phyloP scores from a whole-genome alignment of 257 asterid genomes.

The Solanum habrochaites region DNA sequence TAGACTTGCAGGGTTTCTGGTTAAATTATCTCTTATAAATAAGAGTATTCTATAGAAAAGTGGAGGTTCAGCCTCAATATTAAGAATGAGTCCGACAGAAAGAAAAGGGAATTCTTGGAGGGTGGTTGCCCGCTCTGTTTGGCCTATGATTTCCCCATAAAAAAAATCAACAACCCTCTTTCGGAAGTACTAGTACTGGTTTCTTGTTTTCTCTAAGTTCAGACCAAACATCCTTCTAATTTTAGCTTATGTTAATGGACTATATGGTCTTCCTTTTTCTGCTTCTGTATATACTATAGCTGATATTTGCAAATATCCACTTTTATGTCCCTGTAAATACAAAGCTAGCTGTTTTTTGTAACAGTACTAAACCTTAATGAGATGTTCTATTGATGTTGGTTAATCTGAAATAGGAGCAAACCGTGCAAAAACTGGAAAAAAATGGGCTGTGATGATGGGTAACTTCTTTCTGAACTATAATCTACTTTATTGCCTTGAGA shows the following conservation, averaged over 20 bases:
- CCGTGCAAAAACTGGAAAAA: neutral
- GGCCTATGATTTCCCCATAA: neutral
- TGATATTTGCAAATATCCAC: neutral
- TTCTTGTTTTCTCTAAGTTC: neutral
- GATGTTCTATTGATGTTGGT: neutral
- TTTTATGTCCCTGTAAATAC: neutral
- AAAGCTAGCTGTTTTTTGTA: neutral
- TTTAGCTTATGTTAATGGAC: neutral
- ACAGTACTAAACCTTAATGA: neutral
- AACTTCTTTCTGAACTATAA: neutral
- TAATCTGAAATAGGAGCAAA: neutral
- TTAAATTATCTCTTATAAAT: neutral
- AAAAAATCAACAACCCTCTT: neutral
- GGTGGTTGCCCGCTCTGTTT: neutral
- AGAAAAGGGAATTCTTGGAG: neutral
- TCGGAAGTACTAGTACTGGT: neutral
- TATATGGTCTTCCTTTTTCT: neutral
- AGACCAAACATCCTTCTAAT: neutral
- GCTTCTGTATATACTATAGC: neutral
- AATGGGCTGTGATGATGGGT: slow-evolving; percentile 8
- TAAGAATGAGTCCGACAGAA: neutral
- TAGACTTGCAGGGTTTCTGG: neutral
- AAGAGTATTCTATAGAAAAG: neutral
- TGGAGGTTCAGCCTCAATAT: neutral
- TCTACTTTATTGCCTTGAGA: neutral